Evolutionary conservation across 2,329 filamentous ascomycete species (phyloP).

Genomic region (Daldinia sp.): DNA sequence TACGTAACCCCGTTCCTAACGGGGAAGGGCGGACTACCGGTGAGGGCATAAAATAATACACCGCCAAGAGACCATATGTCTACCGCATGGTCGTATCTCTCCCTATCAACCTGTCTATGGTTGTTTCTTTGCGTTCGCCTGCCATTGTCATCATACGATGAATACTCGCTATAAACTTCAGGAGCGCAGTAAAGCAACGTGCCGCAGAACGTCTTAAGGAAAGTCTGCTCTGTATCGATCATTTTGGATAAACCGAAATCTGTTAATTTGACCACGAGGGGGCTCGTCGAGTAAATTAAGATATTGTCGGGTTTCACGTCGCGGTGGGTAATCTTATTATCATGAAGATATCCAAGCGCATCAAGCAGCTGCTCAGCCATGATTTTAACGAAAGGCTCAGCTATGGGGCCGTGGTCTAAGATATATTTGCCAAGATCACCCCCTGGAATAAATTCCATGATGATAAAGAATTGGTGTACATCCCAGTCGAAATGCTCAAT

Average conservation of each 20-base stretch:
- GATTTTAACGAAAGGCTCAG: conserved; percentile 75
- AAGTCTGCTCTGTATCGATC: conserved; percentile 89
- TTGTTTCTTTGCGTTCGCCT: conserved; percentile 72
- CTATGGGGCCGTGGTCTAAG: conserved; percentile 68
- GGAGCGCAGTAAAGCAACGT: conserved; percentile 96
- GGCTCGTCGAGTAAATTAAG: conserved; percentile 78
- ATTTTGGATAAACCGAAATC: conserved; percentile 98
- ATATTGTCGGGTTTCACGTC: conserved; percentile 99
- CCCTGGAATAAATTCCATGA: conserved; percentile 90
- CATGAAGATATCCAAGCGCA: conserved; percentile 87
- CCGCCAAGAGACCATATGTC: conserved; percentile 97
- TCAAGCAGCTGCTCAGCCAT: conserved; percentile 83
- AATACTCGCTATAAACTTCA: conserved; percentile 87
- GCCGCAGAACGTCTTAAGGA: conserved; percentile 95
- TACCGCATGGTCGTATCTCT: conserved; percentile 89
- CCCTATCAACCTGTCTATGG: conserved; percentile 64
- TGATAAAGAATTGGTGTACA: conserved; percentile 88
- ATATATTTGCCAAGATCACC: conserved; percentile 87
- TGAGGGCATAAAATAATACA: conserved; percentile 89
- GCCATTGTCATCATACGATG: conserved; percentile 77
- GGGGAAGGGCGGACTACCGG: conserved; percentile 81
- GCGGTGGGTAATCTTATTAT: conserved; percentile 92
- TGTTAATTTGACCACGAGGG: conserved; percentile 88
- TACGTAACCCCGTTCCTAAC: conserved; percentile 81
- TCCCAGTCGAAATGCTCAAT: conserved; percentile 88